phyloP scores from a whole-genome alignment of 805 yeast species.

The Ogataea methylovora region DNA sequence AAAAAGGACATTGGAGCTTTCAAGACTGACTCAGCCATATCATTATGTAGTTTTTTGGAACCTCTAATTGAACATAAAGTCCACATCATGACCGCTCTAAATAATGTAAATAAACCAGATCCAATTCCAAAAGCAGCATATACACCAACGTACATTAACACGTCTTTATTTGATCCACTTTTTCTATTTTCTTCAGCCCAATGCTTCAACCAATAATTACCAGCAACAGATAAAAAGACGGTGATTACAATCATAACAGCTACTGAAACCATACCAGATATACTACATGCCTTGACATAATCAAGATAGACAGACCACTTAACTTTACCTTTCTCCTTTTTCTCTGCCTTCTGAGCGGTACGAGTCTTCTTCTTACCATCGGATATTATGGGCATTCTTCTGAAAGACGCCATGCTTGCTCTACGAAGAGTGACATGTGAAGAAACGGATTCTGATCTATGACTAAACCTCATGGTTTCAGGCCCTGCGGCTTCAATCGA shows the following conservation, averaged over 20 bases:
- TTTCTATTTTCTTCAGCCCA: conserved; percentile 56
- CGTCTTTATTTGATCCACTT: conserved; percentile 33
- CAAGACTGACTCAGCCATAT: conserved; percentile 47
- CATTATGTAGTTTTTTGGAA: conserved; percentile 45
- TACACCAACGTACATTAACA: conserved; percentile 39
- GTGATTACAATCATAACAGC: conserved; percentile 23
- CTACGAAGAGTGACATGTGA: conserved; percentile 35
- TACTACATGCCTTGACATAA: conserved; percentile 55
- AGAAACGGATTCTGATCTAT: conserved; percentile 5
- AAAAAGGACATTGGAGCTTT: conserved; percentile 60
- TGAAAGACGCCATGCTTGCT: conserved; percentile 60
- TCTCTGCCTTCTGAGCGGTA: conserved; percentile 43
- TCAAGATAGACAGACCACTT: conserved; percentile 42
- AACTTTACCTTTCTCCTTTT: conserved; percentile 55
- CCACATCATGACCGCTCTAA: conserved; percentile 42
- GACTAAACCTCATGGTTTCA: conserved; percentile 4
- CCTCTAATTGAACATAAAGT: conserved; percentile 47
- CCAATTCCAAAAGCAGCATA: conserved; percentile 51
- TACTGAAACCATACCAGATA: conserved; percentile 37
- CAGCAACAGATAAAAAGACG: conserved; percentile 26
- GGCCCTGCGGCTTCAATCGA: conserved; percentile 11
- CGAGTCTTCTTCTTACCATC: conserved; percentile 21
- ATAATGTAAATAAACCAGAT: conserved; percentile 39
- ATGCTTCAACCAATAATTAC: conserved; percentile 57
- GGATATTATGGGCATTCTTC: conserved; percentile 25